A percentile compares a stretch with the other conserved stretches of the same genome.
phyloP scores from a whole-genome alignment of 768 basidiomycete species.

The Hemileccinum impolitum region DNA sequence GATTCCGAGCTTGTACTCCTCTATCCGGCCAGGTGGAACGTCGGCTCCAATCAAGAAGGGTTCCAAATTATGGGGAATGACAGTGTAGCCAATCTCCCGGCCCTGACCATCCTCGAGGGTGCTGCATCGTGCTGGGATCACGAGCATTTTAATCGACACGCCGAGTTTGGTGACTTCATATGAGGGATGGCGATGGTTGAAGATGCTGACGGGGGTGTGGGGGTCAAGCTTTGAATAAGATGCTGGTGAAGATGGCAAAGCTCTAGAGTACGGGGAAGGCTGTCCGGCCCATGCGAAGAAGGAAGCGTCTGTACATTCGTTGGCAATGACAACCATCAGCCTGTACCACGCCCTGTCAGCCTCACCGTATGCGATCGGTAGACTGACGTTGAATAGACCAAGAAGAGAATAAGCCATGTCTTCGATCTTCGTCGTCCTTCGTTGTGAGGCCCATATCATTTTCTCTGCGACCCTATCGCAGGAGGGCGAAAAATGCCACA shows the following conservation, averaged over 20 bases:
- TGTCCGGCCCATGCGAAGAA: slow-evolving; percentile 12
- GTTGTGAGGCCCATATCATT: slow-evolving; percentile 24
- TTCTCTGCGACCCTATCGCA: slow-evolving; percentile 15
- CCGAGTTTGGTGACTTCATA: slow-evolving; percentile 16
- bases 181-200: slow-evolving; percentile 7
- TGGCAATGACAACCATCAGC: slow-evolving; percentile 8
- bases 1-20: slow-evolving; percentile 9
- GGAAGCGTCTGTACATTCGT: slow-evolving; percentile 12
- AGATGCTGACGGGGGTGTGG: neutral
- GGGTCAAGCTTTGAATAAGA: slow-evolving; percentile 10
- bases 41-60: slow-evolving; percentile 9
- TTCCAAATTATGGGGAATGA: slow-evolving; percentile 5
- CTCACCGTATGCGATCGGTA: slow-evolving; percentile 26
- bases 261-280: slow-evolving; percentile 12
- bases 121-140: slow-evolving; percentile 9
- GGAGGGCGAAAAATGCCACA: slow-evolving; percentile 11
- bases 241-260: slow-evolving; percentile 7
- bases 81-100: slow-evolving; percentile 9
- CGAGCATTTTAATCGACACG: slow-evolving; percentile 8
- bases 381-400: slow-evolving; percentile 20
- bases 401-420: slow-evolving; percentile 25
- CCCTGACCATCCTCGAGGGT: slow-evolving; percentile 9
- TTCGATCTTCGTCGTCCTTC: slow-evolving; percentile 23
- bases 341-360: slow-evolving; percentile 21
- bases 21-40: neutral